Evolutionary conservation across 176 grass and related monocot species (phyloP).

Genomic region (Oryza meyeriana): DNA sequence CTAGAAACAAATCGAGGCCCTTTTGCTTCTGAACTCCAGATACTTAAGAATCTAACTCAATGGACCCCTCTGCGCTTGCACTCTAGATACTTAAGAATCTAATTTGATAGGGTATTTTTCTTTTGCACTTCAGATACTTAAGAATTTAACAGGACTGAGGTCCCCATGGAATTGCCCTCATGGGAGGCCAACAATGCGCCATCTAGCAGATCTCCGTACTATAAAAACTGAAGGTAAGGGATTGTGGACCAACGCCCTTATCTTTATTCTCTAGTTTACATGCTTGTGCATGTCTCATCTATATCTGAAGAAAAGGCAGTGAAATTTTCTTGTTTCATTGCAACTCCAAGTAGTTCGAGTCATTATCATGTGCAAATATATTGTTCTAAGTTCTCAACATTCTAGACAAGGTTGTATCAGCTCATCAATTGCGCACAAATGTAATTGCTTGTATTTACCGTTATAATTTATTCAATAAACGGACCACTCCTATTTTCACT

Average conservation of each 20-base stretch:
- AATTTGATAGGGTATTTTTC: constrained; percentile 23
- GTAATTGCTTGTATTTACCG: not conserved
- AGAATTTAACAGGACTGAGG: constrained; percentile 62
- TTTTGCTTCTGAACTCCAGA: constrained; percentile 52
- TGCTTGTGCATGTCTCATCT: not conserved
- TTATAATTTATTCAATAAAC: not conserved
- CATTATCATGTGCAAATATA: constrained; percentile 1
- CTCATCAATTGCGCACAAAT: not conserved
- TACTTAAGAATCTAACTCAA: constrained; percentile 62
- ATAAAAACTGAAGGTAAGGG: constrained; percentile 49
- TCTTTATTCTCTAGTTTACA: constrained; percentile 4
- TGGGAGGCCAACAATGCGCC: constrained; percentile 95
- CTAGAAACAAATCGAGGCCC: not conserved
- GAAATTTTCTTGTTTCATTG: constrained; percentile 16
- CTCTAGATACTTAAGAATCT: constrained; percentile 79
- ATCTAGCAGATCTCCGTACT: constrained; percentile 68
- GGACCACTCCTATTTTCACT: not conserved
- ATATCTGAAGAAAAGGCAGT: not conserved
- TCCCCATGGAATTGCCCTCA: constrained; percentile 95
- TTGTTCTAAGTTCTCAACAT: not conserved
- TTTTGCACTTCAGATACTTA: constrained; percentile 68
- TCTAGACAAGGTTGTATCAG: not conserved
- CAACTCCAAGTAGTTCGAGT: not conserved
- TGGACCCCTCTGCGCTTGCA: constrained; percentile 78
- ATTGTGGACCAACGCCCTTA: not conserved